phyloP scores from a whole-genome alignment of 179 eudicot genomes.

The Dionaea muscipula region DNA sequence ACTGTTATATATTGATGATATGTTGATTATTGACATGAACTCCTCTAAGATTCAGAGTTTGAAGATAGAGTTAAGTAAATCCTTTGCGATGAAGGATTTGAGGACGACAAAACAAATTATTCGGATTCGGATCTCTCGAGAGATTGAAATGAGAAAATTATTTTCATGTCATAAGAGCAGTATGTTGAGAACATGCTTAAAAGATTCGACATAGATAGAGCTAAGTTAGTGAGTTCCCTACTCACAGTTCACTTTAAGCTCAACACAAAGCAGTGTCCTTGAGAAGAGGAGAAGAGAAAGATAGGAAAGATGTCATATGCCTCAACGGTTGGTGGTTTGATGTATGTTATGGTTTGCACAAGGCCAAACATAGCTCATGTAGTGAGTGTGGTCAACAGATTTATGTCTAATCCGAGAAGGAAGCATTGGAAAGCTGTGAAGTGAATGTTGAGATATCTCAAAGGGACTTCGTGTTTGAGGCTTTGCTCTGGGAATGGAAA shows the following conservation, averaged over 20 bases:
- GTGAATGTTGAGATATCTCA: not conserved
- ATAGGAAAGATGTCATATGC: not conserved
- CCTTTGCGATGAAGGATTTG: slow-evolving; percentile 2
- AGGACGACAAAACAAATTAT: not conserved
- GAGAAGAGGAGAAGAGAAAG: not conserved
- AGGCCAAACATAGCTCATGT: not conserved
- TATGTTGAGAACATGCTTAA: not conserved
- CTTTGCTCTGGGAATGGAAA: not conserved
- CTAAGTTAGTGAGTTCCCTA: not conserved
- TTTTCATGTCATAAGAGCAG: not conserved
- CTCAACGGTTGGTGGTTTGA: not conserved
- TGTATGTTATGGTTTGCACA: not conserved
- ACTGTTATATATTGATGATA: not conserved
- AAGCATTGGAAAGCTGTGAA: not conserved
- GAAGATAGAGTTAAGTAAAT: not conserved
- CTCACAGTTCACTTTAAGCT: not conserved
- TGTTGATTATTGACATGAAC: not conserved
- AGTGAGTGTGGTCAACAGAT: not conserved
- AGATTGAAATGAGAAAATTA: not conserved
- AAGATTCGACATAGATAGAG: not conserved
- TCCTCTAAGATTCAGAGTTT: not conserved
- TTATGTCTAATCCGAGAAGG: not conserved
- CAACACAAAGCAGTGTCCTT: not conserved
- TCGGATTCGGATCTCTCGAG: not conserved
- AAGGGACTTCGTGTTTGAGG: not conserved